phyloP scores from a whole-genome alignment of 2,329 filamentous ascomycete genomes.

The Chaetomiaceae sp. region DNA sequence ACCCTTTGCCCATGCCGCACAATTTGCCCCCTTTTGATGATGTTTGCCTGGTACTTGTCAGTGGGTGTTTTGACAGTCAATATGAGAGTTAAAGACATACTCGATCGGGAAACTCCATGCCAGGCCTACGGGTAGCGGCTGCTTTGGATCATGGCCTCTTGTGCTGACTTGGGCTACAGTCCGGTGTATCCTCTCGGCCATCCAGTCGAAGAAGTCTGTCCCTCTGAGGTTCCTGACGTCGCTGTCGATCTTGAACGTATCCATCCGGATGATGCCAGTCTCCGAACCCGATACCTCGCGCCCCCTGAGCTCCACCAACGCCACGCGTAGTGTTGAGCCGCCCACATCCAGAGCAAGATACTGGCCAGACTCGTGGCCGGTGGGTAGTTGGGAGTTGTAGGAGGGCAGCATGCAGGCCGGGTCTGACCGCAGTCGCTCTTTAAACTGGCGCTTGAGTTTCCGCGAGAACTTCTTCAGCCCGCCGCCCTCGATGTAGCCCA shows the following conservation, averaged over 20 bases:
- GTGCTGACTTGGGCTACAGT: conserved; percentile 45
- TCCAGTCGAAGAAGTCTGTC: conserved; percentile 62
- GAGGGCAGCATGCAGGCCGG: conserved; percentile 60
- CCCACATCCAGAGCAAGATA: conserved; percentile 64
- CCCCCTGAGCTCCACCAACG: conserved; percentile 55
- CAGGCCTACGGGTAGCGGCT: conserved; percentile 53
- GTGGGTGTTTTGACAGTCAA: background rate
- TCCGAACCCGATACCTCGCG: conserved; percentile 35
- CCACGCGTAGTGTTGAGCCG: conserved; percentile 62
- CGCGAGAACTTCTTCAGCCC: conserved; percentile 43
- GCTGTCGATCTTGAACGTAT: conserved; percentile 52
- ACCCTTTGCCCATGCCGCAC: conserved; percentile 61
- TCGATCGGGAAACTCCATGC: conserved; percentile 69
- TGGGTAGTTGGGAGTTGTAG: conserved; percentile 59
- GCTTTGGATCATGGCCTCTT: conserved; percentile 33
- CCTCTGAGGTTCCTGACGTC: conserved; percentile 54
- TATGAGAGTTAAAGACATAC: conserved; percentile 39
- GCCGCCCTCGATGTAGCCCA: conserved; percentile 43
- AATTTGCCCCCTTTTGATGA: conserved; percentile 56
- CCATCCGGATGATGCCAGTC: conserved; percentile 50
- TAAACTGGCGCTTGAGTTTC: conserved; percentile 51
- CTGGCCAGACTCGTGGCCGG: conserved; percentile 53
- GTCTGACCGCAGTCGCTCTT: conserved; percentile 47
- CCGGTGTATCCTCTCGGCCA: conserved; percentile 56
- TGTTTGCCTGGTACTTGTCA: conserved; percentile 49